Conservation (phyloP, 495 filamentous ascomycete genomes). For the Apodospora peruviana region DNA sequence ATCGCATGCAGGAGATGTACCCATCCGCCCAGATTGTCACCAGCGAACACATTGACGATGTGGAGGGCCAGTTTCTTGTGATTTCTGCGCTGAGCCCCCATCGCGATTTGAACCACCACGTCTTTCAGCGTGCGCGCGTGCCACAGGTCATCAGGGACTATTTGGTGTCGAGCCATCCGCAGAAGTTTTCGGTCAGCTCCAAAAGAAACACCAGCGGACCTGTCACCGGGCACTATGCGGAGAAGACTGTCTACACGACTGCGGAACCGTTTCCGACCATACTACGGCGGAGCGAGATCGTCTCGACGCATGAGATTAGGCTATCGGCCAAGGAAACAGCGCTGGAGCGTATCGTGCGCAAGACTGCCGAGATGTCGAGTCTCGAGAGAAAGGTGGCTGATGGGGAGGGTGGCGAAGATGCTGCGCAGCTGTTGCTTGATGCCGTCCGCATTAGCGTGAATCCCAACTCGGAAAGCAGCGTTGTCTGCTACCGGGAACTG, state of each 20-base stretch:
- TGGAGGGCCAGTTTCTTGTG: constrained; percentile 88
- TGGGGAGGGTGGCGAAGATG: constrained; percentile 61
- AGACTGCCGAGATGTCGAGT: constrained; percentile 75
- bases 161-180: constrained; percentile 67
- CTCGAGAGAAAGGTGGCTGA: constrained; percentile 71
- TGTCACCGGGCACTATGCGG: constrained; percentile 66
- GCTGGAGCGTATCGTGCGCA: constrained; percentile 83
- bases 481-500: constrained; percentile 69
- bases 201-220: constrained; percentile 60
- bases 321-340: constrained; percentile 78
- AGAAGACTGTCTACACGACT: constrained; percentile 82
- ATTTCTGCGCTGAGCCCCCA: constrained; percentile 75
- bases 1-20: constrained; percentile 88
- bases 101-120: constrained; percentile 76
- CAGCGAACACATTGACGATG: constrained; percentile 64
- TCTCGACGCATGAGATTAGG: constrained; percentile 54
- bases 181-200: constrained; percentile 66
- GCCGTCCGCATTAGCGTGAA: constrained; percentile 69
- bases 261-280: constrained; percentile 89
- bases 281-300: constrained; percentile 78
- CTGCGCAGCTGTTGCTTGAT: constrained; percentile 57
- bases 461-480: constrained; percentile 58
- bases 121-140: constrained; percentile 84
- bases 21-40: constrained; percentile 79
- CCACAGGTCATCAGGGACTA: constrained; percentile 77